Evolutionary conservation across 768 basidiomycete species (phyloP).

Genomic region (Daedaleopsis nitida): DNA sequence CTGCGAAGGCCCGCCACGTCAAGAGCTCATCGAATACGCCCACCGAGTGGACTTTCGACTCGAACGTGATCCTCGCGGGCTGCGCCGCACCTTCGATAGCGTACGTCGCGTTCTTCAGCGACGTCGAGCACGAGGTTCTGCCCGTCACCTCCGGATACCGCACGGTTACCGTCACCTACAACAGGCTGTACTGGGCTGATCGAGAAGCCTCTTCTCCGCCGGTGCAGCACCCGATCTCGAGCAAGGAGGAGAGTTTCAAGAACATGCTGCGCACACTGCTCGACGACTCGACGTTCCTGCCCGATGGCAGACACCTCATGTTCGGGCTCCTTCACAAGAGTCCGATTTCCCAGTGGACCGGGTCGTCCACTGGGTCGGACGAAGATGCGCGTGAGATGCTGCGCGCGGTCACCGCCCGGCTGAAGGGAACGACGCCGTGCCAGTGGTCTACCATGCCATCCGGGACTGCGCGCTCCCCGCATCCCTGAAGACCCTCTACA

Average conservation of each 20-base stretch:
- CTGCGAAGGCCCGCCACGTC: neutral
- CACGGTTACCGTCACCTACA: slow-evolving; percentile 47
- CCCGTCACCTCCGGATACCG: slow-evolving; percentile 44
- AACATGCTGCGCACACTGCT: slow-evolving; percentile 30
- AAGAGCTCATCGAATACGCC: too few relatives aligned
- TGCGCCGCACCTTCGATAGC: slow-evolving; percentile 23
- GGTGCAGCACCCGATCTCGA: neutral
- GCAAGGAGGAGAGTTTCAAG: slow-evolving; percentile 11
- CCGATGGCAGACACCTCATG: slow-evolving; percentile 39
- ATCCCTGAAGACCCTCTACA: slow-evolving; percentile 4
- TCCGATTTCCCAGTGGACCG: too few relatives aligned
- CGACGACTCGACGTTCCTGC: slow-evolving; percentile 30
- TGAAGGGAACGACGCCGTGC: slow-evolving; percentile 14
- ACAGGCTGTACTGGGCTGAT: slow-evolving; percentile 35
- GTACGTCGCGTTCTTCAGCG: slow-evolving; percentile 46
- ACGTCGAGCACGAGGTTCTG: slow-evolving; percentile 49
- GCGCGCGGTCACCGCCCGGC: neutral
- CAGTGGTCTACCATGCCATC: slow-evolving; percentile 3
- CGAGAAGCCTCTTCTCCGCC: too few relatives aligned
- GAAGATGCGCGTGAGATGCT: neutral
- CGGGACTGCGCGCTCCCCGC: slow-evolving; percentile 3
- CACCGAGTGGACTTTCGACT: slow-evolving; percentile 43
- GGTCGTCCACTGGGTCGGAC: too few relatives aligned
- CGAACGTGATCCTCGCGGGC: slow-evolving; percentile 28
- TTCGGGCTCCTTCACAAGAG: slow-evolving; percentile 41